phyloP scores from a whole-genome alignment of 2,329 filamentous ascomycete species.

The Aschersonia sp. region DNA sequence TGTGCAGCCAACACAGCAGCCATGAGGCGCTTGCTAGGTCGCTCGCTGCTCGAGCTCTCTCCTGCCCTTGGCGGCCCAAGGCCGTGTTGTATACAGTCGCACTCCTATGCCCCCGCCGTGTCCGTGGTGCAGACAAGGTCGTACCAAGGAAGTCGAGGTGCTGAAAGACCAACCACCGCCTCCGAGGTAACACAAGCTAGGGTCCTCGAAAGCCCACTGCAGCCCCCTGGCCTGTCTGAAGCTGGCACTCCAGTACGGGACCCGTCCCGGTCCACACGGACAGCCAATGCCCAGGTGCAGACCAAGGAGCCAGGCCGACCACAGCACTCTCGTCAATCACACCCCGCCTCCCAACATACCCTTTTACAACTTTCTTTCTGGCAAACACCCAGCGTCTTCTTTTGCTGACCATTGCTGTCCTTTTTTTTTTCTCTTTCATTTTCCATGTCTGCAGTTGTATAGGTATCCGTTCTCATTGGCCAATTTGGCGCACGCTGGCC shows the following conservation, averaged over 20 bases:
- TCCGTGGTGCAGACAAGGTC: constrained; percentile 1
- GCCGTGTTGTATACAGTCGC: not conserved
- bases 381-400: not conserved
- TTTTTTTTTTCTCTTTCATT: constrained; percentile 12
- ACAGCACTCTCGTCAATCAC: constrained; percentile 9
- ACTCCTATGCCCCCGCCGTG: not conserved
- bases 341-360: constrained; percentile 16
- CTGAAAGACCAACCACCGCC: constrained; percentile 4
- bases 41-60: too few relatives aligned
- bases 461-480: constrained; percentile 14
- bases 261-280: not conserved
- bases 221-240: constrained; percentile 2
- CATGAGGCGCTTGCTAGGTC: too few relatives aligned
- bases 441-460: constrained; percentile 21
- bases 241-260: not conserved
- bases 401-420: constrained; percentile 8
- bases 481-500: constrained; percentile 24
- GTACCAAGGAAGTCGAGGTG: constrained; percentile 1
- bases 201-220: not conserved
- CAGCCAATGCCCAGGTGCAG: not conserved
- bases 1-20: too few relatives aligned
- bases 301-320: constrained; percentile 3
- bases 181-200: constrained; percentile 2
- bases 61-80: not conserved
- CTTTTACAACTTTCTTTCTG: constrained; percentile 13